A percentile compares a stretch with the other conserved stretches of the same genome.
Conservation (phyloP, 2,329 filamentous ascomycete species). For the Colletotrichum sidae region DNA sequence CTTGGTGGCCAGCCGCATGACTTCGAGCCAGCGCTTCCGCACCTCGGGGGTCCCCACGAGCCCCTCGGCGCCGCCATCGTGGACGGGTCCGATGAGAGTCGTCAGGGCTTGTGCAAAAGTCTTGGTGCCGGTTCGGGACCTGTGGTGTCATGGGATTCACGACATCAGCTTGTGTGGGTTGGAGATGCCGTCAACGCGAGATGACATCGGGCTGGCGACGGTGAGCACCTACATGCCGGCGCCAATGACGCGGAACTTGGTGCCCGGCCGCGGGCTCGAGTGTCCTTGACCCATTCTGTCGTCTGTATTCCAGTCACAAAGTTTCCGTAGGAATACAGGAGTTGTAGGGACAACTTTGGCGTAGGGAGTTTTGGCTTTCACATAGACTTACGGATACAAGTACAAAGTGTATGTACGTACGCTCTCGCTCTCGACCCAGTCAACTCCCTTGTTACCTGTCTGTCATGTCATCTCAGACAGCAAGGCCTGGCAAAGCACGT, state of each 20-base stretch:
- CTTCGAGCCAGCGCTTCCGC: conserved; percentile 36
- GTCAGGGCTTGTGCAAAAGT: conserved; percentile 41
- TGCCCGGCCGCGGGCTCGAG: conserved; percentile 40
- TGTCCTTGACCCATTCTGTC: conserved; percentile 40
- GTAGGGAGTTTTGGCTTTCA: too few relatives aligned
- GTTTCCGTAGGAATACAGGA: too few relatives aligned
- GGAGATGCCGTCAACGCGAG: too few relatives aligned
- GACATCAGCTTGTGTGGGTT: background rate
- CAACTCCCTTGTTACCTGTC: too few relatives aligned
- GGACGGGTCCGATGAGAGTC: conserved; percentile 41
- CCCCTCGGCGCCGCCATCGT: conserved; percentile 40
- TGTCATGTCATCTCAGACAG: too few relatives aligned
- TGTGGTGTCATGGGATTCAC: background rate
- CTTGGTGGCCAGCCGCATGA: conserved; percentile 4
- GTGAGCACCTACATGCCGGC: conserved; percentile 38
- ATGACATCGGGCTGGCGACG: too few relatives aligned
- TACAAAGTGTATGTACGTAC: too few relatives aligned
- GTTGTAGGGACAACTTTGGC: too few relatives aligned
- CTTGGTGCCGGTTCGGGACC: conserved; percentile 42
- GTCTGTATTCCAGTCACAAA: background rate
- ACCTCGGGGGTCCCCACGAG: conserved; percentile 36
- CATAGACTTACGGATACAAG: too few relatives aligned
- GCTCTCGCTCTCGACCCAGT: too few relatives aligned
- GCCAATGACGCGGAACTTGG: conserved; percentile 42
- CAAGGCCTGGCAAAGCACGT: too few relatives aligned